These are phyloP conservation scores for Penicillium egyptiacum DNA, from an alignment of 495 filamentous ascomycete species.

Conservation along the genomic window DNA sequence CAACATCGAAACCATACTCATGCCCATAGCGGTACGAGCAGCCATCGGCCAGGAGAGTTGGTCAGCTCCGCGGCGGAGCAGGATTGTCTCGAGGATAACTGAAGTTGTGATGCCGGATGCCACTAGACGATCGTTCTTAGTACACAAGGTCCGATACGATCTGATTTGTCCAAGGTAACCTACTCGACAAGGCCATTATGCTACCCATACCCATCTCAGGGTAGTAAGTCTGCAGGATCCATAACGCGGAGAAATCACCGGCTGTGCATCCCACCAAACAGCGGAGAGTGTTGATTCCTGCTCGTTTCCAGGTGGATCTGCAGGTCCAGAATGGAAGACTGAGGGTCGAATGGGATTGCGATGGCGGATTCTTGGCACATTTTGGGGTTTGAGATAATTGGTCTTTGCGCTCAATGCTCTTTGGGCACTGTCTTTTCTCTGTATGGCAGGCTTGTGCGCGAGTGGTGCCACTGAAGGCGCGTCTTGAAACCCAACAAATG, in stretches of 20 bases:
- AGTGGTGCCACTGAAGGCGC: conserved; percentile 1
- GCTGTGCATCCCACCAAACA: conserved; percentile 45
- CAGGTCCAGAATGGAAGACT: conserved; percentile 35
- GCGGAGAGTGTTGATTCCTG: conserved; percentile 46
- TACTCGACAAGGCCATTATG: conserved; percentile 45
- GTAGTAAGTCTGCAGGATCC: conserved; percentile 37
- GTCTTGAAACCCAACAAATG: background rate
- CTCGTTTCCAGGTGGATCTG: conserved; percentile 36
- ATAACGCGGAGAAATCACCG: conserved; percentile 46
- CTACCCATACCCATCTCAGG: conserved; percentile 38
- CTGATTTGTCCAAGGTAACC: background rate
- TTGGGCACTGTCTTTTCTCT: background rate
- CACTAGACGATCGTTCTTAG: conserved; percentile 31
- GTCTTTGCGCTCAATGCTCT: background rate
- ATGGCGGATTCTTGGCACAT: background rate
- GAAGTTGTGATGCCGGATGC: conserved; percentile 44
- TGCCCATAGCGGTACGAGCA: conserved; percentile 45
- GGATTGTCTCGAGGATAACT: conserved; percentile 43
- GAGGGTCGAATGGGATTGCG: background rate
- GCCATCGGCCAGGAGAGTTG: conserved; percentile 39
- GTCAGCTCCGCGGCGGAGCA: conserved; percentile 43
- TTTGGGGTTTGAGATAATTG: background rate
- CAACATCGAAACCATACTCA: conserved; percentile 52
- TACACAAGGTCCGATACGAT: background rate
- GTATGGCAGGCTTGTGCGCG: conserved; percentile 1